Percentiles rank a stretch among this genome's conserved stretches.
Conservation (phyloP, 805 yeast genomes). For the Starmerella kuoi region DNA sequence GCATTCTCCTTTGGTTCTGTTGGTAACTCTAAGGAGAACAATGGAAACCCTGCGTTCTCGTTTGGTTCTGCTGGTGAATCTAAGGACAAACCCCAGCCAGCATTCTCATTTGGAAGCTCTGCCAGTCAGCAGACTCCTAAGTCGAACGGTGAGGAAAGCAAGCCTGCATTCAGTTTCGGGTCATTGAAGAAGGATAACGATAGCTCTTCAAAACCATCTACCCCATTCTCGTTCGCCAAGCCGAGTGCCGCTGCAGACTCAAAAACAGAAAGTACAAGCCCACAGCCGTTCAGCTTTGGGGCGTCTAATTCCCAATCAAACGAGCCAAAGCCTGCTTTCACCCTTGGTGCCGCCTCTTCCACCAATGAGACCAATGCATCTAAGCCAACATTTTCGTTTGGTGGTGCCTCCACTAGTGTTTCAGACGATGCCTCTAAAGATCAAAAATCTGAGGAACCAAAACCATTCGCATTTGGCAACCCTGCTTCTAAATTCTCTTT, state of each 20-base stretch:
- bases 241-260: not conserved
- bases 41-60: conserved; percentile 21
- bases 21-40: too few species aligned
- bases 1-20: conserved; percentile 19
- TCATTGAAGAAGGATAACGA: too few species aligned
- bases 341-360: conserved; percentile 3
- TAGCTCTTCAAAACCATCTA: too few species aligned
- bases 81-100: conserved; percentile 18
- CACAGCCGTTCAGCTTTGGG: conserved; percentile 9
- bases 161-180: conserved; percentile 20
- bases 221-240: not conserved
- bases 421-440: too few species aligned
- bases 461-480: conserved; percentile 7
- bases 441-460: not conserved
- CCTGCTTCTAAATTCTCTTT: not conserved
- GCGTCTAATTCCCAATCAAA: not conserved
- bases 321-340: conserved; percentile 8
- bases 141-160: conserved; percentile 1
- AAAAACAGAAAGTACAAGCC: too few species aligned
- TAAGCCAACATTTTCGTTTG: too few species aligned
- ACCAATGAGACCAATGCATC: too few species aligned
- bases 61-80: conserved; percentile 20
- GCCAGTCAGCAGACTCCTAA: not conserved
- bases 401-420: too few species aligned
- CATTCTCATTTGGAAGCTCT: conserved; percentile 26